Base-by-base conservation (phyloP, 1,284 basidiomycete genomes). In the Clitocybe nebularis region DNA sequence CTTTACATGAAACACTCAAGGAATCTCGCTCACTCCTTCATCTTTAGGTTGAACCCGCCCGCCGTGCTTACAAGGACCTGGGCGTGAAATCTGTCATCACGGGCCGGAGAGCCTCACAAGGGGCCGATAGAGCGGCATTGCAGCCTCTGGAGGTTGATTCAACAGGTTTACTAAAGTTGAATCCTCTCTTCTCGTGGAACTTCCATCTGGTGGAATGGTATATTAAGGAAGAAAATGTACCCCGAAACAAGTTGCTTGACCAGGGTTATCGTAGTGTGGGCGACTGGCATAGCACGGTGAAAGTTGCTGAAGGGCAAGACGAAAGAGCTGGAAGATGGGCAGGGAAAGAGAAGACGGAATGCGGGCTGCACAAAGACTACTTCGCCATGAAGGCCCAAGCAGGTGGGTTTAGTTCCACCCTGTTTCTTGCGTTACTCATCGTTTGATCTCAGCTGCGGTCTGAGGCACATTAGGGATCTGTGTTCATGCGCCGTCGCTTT, bases 201-300 rank as follows among this genome's bases (percentile, higher is more conserved):
- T 96, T 97, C 66, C 66, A 72, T 9, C 69, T 92, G 41, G 90
- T 98, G 16, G 85, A 97, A 53, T 82, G 81, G 57, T 96, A 98
- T 62, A 77, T 95, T 46, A 81, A 82, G 43, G 74, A 79, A 49
- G 82, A 98, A 67, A 71, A 80, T 22, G 93, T 98, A 1, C 94
- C 94, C 1, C 83, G 84, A 55, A 98, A 99, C 70, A 82, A 80
- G 49, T 75, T 99, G 3, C 77, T 98, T 29, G 84, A 84, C 52
- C 79, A 93, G 59, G 95, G 95, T 1, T 99, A 98, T 74, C 86
- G 84, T 56, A 93, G 89, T 55, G 83, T 99, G 49, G 95, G 95
- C 6, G 95, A 99, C 66, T 95, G 93, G 89, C 96, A 99, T 67
- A 94, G 91, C 50, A 99, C 95, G 0, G 69, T 65, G 17, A 82